phyloP scores from a whole-genome alignment of 805 yeast species.

The Saccharomyces mikatae region DNA sequence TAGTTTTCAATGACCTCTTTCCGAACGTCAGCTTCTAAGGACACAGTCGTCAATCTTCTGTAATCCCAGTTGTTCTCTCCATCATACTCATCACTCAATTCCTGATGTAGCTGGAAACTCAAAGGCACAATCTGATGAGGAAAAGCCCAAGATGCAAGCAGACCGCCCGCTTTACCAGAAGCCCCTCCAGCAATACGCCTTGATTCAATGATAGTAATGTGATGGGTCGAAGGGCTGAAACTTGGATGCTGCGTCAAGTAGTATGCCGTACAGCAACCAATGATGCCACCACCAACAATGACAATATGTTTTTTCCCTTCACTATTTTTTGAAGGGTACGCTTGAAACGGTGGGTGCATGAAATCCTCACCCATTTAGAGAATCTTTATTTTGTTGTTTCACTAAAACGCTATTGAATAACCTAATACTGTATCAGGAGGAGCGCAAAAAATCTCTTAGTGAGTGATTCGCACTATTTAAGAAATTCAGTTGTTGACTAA shows the following conservation, averaged over 20 bases:
- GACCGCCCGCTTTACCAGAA: conserved; percentile 94
- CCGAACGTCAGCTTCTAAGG: conserved; percentile 74
- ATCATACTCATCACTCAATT: conserved; percentile 64
- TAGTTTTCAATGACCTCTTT: conserved; percentile 10
- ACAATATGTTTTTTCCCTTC: conserved; percentile 67
- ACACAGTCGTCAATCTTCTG: conserved; percentile 76
- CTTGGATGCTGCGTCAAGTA: conserved; percentile 76
- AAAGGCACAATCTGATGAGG: conserved; percentile 90
- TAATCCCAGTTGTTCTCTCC: conserved; percentile 94
- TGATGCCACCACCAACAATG: conserved; percentile 91
- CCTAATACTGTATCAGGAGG: neutral
- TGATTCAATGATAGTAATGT: conserved; percentile 79
- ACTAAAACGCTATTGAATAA: neutral
- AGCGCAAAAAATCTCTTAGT: neutral
- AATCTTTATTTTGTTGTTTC: neutral
- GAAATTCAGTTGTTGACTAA: neutral
- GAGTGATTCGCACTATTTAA: neutral
- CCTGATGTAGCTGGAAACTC: conserved; percentile 77
- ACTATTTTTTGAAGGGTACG: conserved; percentile 19
- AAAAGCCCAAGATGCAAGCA: conserved; percentile 92
- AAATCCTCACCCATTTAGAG: neutral
- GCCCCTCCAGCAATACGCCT: conserved; percentile 96
- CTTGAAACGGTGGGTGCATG: conserved; percentile 5
- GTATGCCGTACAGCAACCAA: conserved; percentile 92
- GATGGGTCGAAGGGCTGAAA: conserved; percentile 63